A percentile compares a stretch with the other conserved stretches of the same genome.
Conservation (phyloP, 1,284 basidiomycete genomes). For the Trametes versicolor region DNA sequence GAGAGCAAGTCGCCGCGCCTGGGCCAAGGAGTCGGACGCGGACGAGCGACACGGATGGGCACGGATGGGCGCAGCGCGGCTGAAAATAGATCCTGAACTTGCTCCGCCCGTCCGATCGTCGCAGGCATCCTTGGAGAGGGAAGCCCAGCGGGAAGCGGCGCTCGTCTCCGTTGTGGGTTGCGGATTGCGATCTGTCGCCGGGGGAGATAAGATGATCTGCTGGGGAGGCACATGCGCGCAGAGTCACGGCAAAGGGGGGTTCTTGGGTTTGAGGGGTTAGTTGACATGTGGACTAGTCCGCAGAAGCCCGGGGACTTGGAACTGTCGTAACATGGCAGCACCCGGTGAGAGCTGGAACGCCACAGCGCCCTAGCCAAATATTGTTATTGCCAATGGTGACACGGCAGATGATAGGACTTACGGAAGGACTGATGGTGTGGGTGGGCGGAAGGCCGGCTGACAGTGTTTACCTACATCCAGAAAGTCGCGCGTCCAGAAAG, state of each 20-base stretch:
- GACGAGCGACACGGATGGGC: too few species aligned
- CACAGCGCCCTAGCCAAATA: slow-evolving; percentile 2
- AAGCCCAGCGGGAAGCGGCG: not conserved
- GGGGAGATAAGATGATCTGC: not conserved
- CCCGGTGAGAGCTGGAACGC: slow-evolving; percentile 4
- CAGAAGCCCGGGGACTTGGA: slow-evolving; percentile 1
- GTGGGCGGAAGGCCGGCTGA: slow-evolving; percentile 12
- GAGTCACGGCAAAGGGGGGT: not conserved
- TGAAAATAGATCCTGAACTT: slow-evolving; percentile 5
- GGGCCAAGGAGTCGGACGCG: not conserved
- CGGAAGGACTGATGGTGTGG: slow-evolving; percentile 22
- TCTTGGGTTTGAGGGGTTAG: not conserved
- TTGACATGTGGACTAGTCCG: slow-evolving; percentile 4
- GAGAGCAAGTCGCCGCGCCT: not conserved
- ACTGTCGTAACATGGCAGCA: slow-evolving; percentile 16
- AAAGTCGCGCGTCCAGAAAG: slow-evolving; percentile 28
- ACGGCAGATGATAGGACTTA: slow-evolving; percentile 16
- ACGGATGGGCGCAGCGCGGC: not conserved
- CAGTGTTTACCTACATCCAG: slow-evolving; percentile 21
- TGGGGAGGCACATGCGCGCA: not conserved
- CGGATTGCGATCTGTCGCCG: slow-evolving; percentile 5
- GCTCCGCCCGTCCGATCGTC: slow-evolving; percentile 15
- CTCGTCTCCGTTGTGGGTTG: not conserved
- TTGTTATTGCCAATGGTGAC: slow-evolving; percentile 4
- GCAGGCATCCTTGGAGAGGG: slow-evolving; percentile 4